Evolutionary conservation across 192 early-diverging fungal genomes (phyloP).

Genomic region (Podila horticola): DNA sequence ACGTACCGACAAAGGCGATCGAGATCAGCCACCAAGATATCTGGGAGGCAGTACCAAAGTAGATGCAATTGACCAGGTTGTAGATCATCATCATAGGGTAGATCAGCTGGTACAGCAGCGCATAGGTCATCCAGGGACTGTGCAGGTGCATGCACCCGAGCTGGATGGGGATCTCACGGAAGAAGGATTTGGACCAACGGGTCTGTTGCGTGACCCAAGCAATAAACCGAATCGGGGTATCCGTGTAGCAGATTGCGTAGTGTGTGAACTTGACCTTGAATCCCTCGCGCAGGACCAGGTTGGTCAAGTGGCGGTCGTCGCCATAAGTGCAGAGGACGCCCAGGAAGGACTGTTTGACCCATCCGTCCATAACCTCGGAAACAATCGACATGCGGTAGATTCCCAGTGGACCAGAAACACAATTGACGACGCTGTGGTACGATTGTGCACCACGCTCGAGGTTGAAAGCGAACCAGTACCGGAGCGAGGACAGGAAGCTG

Average conservation of each 20-base stretch:
- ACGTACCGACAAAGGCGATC: constrained; percentile 50
- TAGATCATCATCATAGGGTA: constrained; percentile 71
- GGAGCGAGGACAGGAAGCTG: constrained; percentile 69
- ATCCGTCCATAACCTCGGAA: constrained; percentile 60
- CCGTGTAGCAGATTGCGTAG: constrained; percentile 69
- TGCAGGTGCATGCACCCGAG: constrained; percentile 61
- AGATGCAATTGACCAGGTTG: constrained; percentile 56
- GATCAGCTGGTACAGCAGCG: constrained; percentile 65
- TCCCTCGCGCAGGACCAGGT: constrained; percentile 58
- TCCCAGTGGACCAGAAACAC: constrained; percentile 73
- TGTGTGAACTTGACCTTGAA: constrained; percentile 65
- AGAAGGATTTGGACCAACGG: constrained; percentile 73
- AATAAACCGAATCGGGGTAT: constrained; percentile 64
- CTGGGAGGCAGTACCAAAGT: constrained; percentile 41
- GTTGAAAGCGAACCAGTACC: constrained; percentile 76
- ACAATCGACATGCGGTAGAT: constrained; percentile 63
- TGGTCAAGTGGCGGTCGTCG: constrained; percentile 72
- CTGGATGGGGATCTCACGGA: constrained; percentile 64
- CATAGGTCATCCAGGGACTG: constrained; percentile 69
- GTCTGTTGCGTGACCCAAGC: constrained; percentile 73
- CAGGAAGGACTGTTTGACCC: constrained; percentile 65
- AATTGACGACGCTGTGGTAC: constrained; percentile 66
- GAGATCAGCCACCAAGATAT: constrained; percentile 57
- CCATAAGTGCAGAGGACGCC: constrained; percentile 72
- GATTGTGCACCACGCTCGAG: constrained; percentile 71